Base-by-base conservation (phyloP, 805 yeast genomes). In the Candida ulmi region DNA sequence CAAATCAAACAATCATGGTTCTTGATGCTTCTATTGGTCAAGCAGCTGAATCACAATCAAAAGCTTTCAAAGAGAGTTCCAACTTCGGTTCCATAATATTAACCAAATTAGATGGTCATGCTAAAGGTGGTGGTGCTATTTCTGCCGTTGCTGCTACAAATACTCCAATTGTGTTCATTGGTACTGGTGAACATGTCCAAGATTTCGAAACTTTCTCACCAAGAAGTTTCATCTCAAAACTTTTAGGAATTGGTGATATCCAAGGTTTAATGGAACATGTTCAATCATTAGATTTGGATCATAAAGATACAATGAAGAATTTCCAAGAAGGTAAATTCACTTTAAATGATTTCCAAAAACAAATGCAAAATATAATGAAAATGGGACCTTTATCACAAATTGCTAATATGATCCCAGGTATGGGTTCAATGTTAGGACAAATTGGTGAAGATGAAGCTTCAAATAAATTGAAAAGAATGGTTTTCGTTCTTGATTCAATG, bases 61-160 rank as follows among this genome's bases (percentile, higher is more conserved):
- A 74, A 55, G 99, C 99, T 0, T 91, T 91, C 68, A 93, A 91
- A 62, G 96, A 90, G 38, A 78, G 90, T 25, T 72, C 96, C 5
- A 81, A 91, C 57, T 93, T 93, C 57, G 99, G 99, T 53, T 88
- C 97, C 19, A 91, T 91, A 47, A 83, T 91, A 43, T 72, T 91
- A 57, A 91, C 99, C 17, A 91, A 91, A 62, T 80, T 91, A 95
- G 99, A 91, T 64, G 98, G 98, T 38, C 97, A 93, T 56, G 99
- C 98, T 29, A 91, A 85, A 65, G 99, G 99, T 61, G 99, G 99
- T 66, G 99, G 99, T 71, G 99, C 99, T 24, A 90, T 91, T 39
- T 88, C 96, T 30, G 99, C 99, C 0, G 97, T 91, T 39, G 99
- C 99, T 2, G 93, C 96, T 3, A 91, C 98, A 3, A 74, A 85